phyloP scores from a whole-genome alignment of 345 rosid species.

The Carallia brachiata region DNA sequence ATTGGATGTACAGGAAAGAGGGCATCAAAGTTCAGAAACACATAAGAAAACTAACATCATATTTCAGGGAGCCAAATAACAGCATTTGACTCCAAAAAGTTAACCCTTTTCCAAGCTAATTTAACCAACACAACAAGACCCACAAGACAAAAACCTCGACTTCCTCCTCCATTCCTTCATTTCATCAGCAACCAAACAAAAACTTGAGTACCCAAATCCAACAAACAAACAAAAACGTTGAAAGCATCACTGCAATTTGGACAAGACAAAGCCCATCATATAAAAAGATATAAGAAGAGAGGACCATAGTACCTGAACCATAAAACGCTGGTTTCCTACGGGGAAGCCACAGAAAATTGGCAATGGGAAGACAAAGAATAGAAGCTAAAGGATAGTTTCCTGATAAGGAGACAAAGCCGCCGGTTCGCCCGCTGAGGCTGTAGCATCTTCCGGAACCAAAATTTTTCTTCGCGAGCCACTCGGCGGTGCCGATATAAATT shows the following conservation, averaged over 20 bases:
- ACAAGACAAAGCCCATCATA: not conserved
- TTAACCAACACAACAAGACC: constrained; percentile 10
- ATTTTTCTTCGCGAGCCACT: too few relatives aligned
- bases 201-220: not conserved
- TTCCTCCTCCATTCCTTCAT: constrained; percentile 14
- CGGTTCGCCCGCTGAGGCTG: constrained; percentile 14
- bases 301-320: constrained; percentile 2
- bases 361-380: constrained; percentile 4
- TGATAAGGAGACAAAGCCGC: constrained; percentile 27
- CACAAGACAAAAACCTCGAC: constrained; percentile 12
- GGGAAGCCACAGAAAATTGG: not conserved
- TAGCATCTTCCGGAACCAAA: not conserved
- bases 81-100: too few relatives aligned
- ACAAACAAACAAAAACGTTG: not conserved
- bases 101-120: too few relatives aligned
- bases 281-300: not conserved
- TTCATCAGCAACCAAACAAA: constrained; percentile 14
- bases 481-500: too few relatives aligned
- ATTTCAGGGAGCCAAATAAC: not conserved
- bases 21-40: not conserved
- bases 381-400: not conserved
- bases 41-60: not conserved
- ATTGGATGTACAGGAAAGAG: not conserved
- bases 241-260: not conserved
- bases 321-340: not conserved